Evolutionary conservation across 2,329 filamentous ascomycete genomes (phyloP).

Genomic region (Epichloe uncinata): DNA sequence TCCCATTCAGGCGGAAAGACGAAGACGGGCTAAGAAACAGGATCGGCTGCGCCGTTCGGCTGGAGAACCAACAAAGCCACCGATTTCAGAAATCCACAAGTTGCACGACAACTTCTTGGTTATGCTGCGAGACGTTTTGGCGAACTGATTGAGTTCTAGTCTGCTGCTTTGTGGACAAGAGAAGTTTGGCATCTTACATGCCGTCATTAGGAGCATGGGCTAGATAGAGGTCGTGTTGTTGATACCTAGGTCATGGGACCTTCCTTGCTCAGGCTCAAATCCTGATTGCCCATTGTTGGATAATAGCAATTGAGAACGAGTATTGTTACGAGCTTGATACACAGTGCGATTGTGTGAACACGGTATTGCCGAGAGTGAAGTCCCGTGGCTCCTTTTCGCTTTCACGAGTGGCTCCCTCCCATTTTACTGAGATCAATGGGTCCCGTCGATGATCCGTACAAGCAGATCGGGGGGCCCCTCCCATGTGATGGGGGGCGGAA

Average conservation of each 20-base stretch:
- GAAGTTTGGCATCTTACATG: background rate
- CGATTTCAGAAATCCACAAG: constrained; percentile 66
- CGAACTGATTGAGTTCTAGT: constrained; percentile 38
- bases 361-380: no score
- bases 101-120: constrained; percentile 65
- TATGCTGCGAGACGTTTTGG: constrained; percentile 72
- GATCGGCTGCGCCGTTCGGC: constrained; percentile 69
- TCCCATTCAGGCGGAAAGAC: constrained; percentile 77
- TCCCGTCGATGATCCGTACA: background rate
- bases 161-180: background rate
- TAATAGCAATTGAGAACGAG: no score
- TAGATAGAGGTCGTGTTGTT: background rate
- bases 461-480: background rate
- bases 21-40: constrained; percentile 60
- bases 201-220: background rate
- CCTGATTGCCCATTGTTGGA: no score
- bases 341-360: no score
- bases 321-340: no score
- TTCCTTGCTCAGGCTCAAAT: no score
- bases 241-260: no score
- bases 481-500: background rate
- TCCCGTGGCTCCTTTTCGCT: no score
- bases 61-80: constrained; percentile 72
- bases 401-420: no score
- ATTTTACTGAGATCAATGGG: background rate